phyloP scores from a whole-genome alignment of 2,329 filamentous ascomycete genomes.

The Calonectria crousiana region DNA sequence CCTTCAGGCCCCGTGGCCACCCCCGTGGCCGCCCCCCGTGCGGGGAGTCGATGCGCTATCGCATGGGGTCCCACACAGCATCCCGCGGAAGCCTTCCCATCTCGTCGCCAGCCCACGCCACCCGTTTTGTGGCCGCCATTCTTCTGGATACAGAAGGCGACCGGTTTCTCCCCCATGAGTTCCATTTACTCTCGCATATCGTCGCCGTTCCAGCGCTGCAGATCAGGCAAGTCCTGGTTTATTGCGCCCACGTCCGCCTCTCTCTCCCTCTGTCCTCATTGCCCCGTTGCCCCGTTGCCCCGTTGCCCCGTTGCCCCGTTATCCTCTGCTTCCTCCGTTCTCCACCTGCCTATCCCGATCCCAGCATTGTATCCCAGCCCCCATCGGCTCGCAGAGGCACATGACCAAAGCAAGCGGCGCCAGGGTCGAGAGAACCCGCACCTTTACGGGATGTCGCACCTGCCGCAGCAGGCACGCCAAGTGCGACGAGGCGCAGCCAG shows the following conservation, averaged over 20 bases:
- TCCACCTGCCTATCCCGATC: slow-evolving; percentile 38
- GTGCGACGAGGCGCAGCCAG: slow-evolving; percentile 57
- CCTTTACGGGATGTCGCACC: slow-evolving; percentile 51
- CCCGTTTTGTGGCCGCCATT: not conserved
- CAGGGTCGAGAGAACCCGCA: slow-evolving; percentile 42
- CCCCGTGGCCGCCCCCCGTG: slow-evolving; percentile 3
- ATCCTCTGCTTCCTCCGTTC: not conserved
- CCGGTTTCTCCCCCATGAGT: slow-evolving; percentile 10
- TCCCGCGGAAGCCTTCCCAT: slow-evolving; percentile 25
- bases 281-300: not conserved
- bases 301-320: not conserved
- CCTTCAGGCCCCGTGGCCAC: not conserved
- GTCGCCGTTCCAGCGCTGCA: not conserved
- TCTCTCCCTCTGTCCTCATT: not conserved
- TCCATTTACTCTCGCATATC: slow-evolving; percentile 14
- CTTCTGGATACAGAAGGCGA: slow-evolving; percentile 26
- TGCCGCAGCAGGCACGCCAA: slow-evolving; percentile 56
- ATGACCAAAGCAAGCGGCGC: slow-evolving; percentile 33
- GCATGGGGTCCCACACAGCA: not conserved
- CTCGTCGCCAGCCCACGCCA: not conserved
- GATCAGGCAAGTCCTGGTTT: slow-evolving; percentile 15
- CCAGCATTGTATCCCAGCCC: not conserved
- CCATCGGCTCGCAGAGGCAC: not conserved
- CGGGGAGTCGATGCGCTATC: slow-evolving; percentile 1
- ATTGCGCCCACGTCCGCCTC: not conserved